Evolutionary conservation across 257 asterid genomes (phyloP).

Genomic region (Nicotiana sylvestris): DNA sequence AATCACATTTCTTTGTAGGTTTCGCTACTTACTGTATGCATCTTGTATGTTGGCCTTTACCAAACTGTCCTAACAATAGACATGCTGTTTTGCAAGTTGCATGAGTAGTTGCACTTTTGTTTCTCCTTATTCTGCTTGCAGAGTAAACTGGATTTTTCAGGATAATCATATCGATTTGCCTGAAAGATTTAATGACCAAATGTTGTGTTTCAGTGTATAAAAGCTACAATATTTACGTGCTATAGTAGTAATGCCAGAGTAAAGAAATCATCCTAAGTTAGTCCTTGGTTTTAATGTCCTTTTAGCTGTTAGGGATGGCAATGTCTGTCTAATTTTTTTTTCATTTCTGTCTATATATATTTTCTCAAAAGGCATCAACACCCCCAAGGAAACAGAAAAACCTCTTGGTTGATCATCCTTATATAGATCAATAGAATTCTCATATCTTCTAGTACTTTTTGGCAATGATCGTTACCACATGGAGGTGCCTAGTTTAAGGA

Average conservation of each 20-base stretch:
- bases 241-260: neutral
- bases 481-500: neutral
- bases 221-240: neutral
- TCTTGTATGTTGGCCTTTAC: neutral
- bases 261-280: neutral
- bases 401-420: constrained; percentile 1
- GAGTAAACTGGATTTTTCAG: neutral
- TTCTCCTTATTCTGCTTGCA: neutral
- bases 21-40: neutral
- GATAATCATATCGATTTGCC: neutral
- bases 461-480: neutral
- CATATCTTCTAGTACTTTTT: neutral
- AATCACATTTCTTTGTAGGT: neutral
- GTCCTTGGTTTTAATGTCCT: neutral
- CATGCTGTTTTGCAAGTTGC: neutral
- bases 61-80: neutral
- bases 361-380: neutral
- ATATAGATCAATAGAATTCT: neutral
- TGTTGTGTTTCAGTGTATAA: neutral
- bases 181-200: neutral
- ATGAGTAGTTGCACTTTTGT: neutral
- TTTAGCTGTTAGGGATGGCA: neutral
- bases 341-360: neutral
- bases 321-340: neutral
- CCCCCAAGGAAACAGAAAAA: neutral